Percentiles rank a stretch among this genome's conserved stretches.
Evolutionary conservation across 2,329 filamentous ascomycete genomes (phyloP).

Genomic region (Exophiala calicioides): DNA sequence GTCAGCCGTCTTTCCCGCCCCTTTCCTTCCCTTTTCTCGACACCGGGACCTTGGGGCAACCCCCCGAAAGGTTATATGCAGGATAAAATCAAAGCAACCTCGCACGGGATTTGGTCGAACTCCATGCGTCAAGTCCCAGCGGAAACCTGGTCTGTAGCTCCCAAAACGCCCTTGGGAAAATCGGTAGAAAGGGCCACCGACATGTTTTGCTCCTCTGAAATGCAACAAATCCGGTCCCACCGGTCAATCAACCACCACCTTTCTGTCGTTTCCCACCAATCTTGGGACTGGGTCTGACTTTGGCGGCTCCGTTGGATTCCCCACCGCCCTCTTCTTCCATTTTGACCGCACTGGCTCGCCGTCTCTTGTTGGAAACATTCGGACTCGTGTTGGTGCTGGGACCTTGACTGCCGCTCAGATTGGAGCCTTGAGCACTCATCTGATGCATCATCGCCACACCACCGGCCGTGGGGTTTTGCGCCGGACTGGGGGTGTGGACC

Average conservation of each 20-base stretch:
- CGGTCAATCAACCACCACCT: conserved; percentile 30
- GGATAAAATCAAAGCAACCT: conserved; percentile 1
- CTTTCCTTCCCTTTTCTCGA: background rate
- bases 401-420: conserved; percentile 50
- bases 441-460: conserved; percentile 58
- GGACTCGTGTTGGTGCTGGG: conserved; percentile 65
- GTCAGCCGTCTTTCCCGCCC: too few species aligned
- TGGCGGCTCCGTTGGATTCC: conserved; percentile 41
- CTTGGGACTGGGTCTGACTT: conserved; percentile 51
- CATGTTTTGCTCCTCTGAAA: background rate
- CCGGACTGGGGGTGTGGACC: conserved; percentile 48
- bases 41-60: background rate
- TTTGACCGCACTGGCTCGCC: conserved; percentile 62
- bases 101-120: conserved; percentile 1
- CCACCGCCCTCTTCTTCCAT: conserved; percentile 57
- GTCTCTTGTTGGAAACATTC: conserved; percentile 58
- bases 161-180: background rate
- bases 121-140: conserved; percentile 1
- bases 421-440: conserved; percentile 58
- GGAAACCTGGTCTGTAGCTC: background rate
- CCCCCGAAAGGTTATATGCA: conserved; percentile 8
- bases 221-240: background rate
- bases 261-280: conserved; percentile 51
- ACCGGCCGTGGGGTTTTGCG: conserved; percentile 48
- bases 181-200: background rate